Percentiles rank a stretch among this genome's conserved stretches.
Conservation (phyloP, 2,329 filamentous ascomycete species). For the Septoria linicola region DNA sequence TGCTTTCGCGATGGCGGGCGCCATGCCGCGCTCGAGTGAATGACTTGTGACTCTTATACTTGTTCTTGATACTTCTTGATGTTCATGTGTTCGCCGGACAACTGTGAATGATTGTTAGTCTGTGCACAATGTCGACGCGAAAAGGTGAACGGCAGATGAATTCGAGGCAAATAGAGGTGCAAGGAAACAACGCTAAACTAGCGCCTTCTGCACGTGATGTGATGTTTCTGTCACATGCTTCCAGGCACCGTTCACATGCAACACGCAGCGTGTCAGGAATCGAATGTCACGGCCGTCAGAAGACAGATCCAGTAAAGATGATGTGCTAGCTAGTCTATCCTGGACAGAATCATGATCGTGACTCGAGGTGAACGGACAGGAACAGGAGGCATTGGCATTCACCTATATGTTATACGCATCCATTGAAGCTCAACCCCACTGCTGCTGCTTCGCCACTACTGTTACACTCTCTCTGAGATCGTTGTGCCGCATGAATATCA, state of each 20-base stretch:
- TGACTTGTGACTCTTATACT: constrained; percentile 27
- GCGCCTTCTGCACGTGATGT: not conserved
- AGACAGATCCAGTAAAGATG: too few species aligned
- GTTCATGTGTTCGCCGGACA: not conserved
- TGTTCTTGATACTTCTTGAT: constrained; percentile 1
- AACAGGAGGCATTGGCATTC: too few species aligned
- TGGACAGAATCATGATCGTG: too few species aligned
- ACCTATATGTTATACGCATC: too few species aligned
- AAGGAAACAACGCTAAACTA: not conserved
- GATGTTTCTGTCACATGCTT: not conserved
- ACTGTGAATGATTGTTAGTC: not conserved
- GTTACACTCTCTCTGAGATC: too few species aligned
- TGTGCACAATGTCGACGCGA: not conserved
- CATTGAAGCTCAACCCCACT: too few species aligned
- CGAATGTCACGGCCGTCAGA: too few species aligned
- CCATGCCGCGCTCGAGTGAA: constrained; percentile 33
- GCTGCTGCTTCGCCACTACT: too few species aligned
- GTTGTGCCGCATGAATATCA: too few species aligned
- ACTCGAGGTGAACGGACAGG: too few species aligned
- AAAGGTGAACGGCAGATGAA: not conserved
- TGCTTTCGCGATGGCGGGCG: constrained; percentile 9
- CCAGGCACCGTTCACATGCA: not conserved
- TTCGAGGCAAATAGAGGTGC: not conserved
- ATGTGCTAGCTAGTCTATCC: too few species aligned
- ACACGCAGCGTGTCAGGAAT: too few species aligned